Evolutionary conservation across 2,329 filamentous ascomycete species (phyloP), one percentile per base, ranked within the genome.

Genomic region (Xylaria sp.): DNA sequence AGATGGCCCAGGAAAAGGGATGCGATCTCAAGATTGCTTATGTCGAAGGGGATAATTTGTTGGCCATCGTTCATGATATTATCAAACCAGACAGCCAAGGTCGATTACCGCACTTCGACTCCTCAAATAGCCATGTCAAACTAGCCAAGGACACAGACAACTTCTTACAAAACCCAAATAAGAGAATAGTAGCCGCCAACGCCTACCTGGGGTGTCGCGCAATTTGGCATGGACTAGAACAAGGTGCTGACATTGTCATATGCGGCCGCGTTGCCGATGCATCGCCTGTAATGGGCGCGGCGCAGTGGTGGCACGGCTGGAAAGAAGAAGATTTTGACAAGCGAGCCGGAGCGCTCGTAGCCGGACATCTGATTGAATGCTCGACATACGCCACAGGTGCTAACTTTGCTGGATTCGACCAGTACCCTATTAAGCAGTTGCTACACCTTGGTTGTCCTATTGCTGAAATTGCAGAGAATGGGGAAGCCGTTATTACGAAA

Each of bases 221-320:
- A 3, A 86, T 87, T 14, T 78, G 81, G 5, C 76, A 78, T 27
- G 84, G 80, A 1, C 76, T 86, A 0, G 74, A 78, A 3, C 73
- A 72, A 0, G 83, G 83, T 0, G 84, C 83, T 1, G 80, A 84
- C 19, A 84, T 86, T 24, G 78, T 86, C 55, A 80, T 86, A 1
- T 85, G 83, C 61, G 84, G 84, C 0, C 79, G 84, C 3, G 83
- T 83, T 1, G 80, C 83, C 0, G 84, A 85, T 70, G 84, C 85
- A 0, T 83, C 81, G 2, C 85, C 85, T 0, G 85, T 87, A 0
- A 87, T 89, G 65, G 87, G 84, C 0, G 85, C 85, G 0, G 86
- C 86, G 0, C 83, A 83, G 72, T 89, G 81, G 78, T 89, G 86
- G 83, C 82, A 89, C 61, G 77, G 79, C 1, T 89, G 86, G 87